A percentile compares a stretch with the other conserved stretches of the same genome.
phyloP scores from a whole-genome alignment of 2,329 filamentous ascomycete species.

The Paracorniculantispora psalliotae region DNA sequence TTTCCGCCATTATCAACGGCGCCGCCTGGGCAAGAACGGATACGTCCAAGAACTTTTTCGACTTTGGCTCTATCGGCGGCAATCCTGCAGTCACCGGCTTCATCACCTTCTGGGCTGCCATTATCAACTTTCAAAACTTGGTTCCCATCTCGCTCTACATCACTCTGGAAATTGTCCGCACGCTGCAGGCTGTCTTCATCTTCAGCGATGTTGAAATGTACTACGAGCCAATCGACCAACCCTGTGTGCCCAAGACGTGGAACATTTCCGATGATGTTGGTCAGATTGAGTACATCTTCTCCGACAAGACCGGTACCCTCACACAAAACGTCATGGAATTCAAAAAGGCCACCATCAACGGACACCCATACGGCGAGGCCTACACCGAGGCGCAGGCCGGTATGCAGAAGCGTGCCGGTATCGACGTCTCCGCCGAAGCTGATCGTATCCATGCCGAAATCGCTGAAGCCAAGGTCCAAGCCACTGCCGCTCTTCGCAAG shows the following conservation, averaged over 20 bases:
- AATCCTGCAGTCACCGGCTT: conserved; percentile 76
- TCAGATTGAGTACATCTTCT: conserved; percentile 99
- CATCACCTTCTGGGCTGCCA: conserved; percentile 91
- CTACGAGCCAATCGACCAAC: conserved; percentile 88
- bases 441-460: conserved; percentile 72
- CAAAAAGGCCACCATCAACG: conserved; percentile 96
- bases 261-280: conserved; percentile 98
- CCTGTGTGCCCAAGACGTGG: conserved; percentile 96
- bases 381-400: conserved; percentile 96
- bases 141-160: conserved; percentile 98
- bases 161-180: conserved; percentile 90
- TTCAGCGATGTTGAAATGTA: conserved; percentile 97
- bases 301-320: conserved; percentile 93
- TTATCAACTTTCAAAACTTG: conserved; percentile 98
- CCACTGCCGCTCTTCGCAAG: conserved; percentile 67
- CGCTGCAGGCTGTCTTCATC: conserved; percentile 92
- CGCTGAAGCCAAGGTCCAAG: conserved; percentile 66
- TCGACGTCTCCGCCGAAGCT: conserved; percentile 78
- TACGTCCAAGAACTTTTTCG: conserved; percentile 75
- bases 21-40: conserved; percentile 70
- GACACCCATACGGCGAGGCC: conserved; percentile 92
- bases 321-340: conserved; percentile 99
- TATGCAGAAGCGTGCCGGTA: conserved; percentile 86
- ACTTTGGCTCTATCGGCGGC: conserved; percentile 76
- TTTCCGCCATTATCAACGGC: conserved; percentile 81